These are phyloP conservation scores for Colletotrichum tofieldiae DNA, from an alignment of 2,329 filamentous ascomycete species.

Conservation along the genomic window DNA sequence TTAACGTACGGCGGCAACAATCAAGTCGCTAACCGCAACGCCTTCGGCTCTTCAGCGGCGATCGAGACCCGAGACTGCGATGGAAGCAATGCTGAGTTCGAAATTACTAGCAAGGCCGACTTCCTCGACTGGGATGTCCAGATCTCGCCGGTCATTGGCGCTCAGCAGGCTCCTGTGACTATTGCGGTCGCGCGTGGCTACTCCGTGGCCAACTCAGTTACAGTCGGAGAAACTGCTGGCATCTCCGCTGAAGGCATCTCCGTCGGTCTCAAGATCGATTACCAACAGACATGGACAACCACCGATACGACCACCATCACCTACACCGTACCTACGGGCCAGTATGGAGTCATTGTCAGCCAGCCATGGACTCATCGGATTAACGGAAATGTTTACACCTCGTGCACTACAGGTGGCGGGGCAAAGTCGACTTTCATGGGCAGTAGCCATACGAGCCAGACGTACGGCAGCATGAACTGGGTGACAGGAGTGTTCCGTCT, in stretches of 20 bases:
- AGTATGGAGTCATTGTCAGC: not conserved
- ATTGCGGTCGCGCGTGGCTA: constrained; percentile 9
- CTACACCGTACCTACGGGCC: not conserved
- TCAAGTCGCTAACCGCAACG: not conserved
- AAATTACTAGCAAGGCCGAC: not conserved
- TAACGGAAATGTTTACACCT: not conserved
- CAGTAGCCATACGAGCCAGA: constrained; percentile 9
- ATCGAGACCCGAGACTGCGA: constrained; percentile 6
- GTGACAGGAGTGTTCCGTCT: constrained; percentile 6
- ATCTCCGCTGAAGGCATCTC: not conserved
- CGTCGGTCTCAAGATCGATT: not conserved
- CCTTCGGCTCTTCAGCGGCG: not conserved
- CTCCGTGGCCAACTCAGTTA: not conserved
- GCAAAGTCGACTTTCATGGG: not conserved
- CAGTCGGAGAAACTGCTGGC: not conserved
- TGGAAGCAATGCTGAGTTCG: not conserved
- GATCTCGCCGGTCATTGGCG: constrained; percentile 2
- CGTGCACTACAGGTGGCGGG: not conserved
- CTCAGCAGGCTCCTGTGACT: constrained; percentile 5
- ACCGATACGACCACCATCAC: constrained; percentile 8
- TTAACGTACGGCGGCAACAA: constrained; percentile 2
- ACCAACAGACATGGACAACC: constrained; percentile 4
- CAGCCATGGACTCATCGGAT: not conserved
- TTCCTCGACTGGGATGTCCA: constrained; percentile 26
- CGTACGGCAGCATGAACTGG: constrained; percentile 6